These are phyloP conservation scores for Ganoderma sp. DNA, from an alignment of 1,284 basidiomycete genomes.

Conservation along the genomic window DNA sequence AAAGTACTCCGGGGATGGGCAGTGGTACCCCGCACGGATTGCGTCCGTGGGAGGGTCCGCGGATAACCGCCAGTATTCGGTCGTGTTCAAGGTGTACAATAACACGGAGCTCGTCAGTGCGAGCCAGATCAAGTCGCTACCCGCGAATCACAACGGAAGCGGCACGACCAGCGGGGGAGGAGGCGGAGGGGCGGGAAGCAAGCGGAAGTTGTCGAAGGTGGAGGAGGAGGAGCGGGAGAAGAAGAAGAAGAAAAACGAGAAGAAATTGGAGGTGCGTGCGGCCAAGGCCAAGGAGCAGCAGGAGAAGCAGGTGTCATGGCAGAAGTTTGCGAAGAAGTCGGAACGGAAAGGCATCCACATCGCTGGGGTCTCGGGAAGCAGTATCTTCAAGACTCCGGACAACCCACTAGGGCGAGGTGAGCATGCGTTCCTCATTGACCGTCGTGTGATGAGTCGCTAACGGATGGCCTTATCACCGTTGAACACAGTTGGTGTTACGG, in stretches of 20 bases:
- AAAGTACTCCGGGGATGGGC: constrained; percentile 88
- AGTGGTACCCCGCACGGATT: constrained; percentile 92
- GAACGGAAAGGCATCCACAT: constrained; percentile 94
- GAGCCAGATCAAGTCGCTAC: constrained; percentile 73
- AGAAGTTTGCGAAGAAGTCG: constrained; percentile 97
- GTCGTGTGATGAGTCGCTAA: neutral
- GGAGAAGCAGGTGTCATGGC: constrained; percentile 92
- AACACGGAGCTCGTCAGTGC: constrained; percentile 89
- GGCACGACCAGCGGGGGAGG: constrained; percentile 42
- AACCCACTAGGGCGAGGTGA: constrained; percentile 87
- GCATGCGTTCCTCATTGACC: constrained; percentile 30
- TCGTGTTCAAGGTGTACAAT: constrained; percentile 95
- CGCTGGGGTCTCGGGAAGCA: constrained; percentile 85
- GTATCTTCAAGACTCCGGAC: constrained; percentile 96
- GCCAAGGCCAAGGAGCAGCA: constrained; percentile 90
- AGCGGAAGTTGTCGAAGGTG: constrained; percentile 79
- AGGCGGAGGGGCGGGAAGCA: constrained; percentile 47
- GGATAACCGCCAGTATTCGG: constrained; percentile 88
- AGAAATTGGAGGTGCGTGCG: constrained; percentile 87
- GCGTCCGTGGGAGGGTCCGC: constrained; percentile 86
- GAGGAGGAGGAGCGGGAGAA: constrained; percentile 90
- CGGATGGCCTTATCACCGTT: neutral
- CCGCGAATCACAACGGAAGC: constrained; percentile 55
- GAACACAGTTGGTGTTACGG: constrained; percentile 86
- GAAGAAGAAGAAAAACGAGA: constrained; percentile 97